Evolutionary conservation across 2,329 filamentous ascomycete genomes (phyloP).

Genomic region (Neofusicoccum umdonicola): DNA sequence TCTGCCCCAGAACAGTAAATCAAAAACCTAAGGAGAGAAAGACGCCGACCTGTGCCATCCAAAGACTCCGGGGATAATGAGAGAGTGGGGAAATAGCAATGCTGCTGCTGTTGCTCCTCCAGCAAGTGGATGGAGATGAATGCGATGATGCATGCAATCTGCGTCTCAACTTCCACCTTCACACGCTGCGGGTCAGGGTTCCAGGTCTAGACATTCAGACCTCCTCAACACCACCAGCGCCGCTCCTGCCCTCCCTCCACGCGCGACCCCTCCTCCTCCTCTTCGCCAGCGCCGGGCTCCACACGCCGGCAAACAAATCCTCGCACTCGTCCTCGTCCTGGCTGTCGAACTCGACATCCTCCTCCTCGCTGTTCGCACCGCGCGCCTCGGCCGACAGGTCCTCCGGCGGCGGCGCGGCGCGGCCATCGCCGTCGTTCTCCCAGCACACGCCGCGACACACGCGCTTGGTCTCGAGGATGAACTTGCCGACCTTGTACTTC

Average conservation of each 20-base stretch:
- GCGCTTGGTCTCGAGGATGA: slow-evolving; percentile 61
- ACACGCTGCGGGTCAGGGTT: no score
- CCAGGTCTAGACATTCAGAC: not conserved
- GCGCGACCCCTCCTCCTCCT: slow-evolving; percentile 37
- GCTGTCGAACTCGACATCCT: slow-evolving; percentile 59
- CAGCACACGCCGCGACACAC: slow-evolving; percentile 52
- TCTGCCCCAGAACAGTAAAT: not conserved
- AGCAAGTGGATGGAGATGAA: not conserved
- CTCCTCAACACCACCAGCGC: slow-evolving; percentile 10
- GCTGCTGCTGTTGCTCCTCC: not conserved
- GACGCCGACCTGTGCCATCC: not conserved
- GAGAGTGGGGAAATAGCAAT: not conserved
- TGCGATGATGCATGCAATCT: not conserved
- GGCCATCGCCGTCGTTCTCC: slow-evolving; percentile 41
- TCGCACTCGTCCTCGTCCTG: slow-evolving; percentile 68
- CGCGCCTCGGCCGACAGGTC: not conserved
- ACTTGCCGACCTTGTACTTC: slow-evolving; percentile 66
- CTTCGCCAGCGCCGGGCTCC: slow-evolving; percentile 55
- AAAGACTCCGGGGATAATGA: not conserved
- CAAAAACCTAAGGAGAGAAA: not conserved
- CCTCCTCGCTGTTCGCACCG: slow-evolving; percentile 18
- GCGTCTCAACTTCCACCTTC: not conserved
- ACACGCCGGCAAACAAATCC: slow-evolving; percentile 62
- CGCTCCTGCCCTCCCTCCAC: slow-evolving; percentile 14
- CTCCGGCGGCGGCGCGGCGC: not conserved